Evolutionary conservation across 2,329 filamentous ascomycete species (phyloP), one percentile per base, ranked within the genome.

Genomic region (Scortechinia acanthostroma): DNA sequence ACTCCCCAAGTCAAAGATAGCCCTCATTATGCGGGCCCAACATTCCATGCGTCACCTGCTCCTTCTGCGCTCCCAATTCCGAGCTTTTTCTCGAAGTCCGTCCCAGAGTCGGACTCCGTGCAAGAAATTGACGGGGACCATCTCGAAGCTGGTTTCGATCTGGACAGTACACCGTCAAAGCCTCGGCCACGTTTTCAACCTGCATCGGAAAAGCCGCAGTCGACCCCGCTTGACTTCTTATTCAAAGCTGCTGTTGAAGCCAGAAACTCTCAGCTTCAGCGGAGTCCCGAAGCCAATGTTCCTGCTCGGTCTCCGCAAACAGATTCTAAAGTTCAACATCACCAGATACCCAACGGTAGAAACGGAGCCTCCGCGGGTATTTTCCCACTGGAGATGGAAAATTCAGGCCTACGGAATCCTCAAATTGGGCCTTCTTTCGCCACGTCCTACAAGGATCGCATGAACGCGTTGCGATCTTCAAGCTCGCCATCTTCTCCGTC

Each of bases 41-140:
- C 90, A 3, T 98, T 97, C 62, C 91, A 96, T 63, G 88, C 90
- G 33, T 97, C 93, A 5, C 93, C 93, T 17, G 91, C 91, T 2
- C 86, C 93, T 1, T 94, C 90, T 5, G 83, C 89, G 20, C 72
- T 98, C 22, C 93, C 93, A 1, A 86, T 96, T 47, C 93, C 93
- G 19, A 51, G 48, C 14, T 52, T 53, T 28, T 45, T 86, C 49
- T 84, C 86, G 21, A 91, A 86, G 55, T 82, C 88, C 0, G 73
- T 87, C 13, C 82, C 83, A 3, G 83, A 86, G 47, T 83, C 82
- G 3, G 78, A 64, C 14, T 37, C 64, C 65, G 49, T 54, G 6
- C 10, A 6, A 17, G 35, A 40, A 17, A 10, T 17, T 6, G 35
- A 40, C 6, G 20, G 17, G 6, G 35, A 40, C 6, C 6, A 19